Base-by-base conservation (phyloP, 2,329 filamentous ascomycete genomes). In the Amylocarpus encephaloides region DNA sequence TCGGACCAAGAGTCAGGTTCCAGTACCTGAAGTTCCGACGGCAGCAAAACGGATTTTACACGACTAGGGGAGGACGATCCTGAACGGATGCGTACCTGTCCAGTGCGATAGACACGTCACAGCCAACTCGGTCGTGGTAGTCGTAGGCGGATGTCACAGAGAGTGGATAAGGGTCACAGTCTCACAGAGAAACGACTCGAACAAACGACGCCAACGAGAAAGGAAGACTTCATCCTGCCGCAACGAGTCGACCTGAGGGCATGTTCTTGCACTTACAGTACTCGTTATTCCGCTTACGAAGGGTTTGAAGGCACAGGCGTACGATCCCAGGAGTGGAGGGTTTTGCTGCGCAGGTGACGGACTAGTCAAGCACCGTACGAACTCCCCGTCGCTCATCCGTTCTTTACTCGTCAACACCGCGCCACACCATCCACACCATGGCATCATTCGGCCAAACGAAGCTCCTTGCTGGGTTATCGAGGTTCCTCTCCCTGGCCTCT, bases 311-410 rank as follows among this genome's bases (percentile, higher is more conserved):
- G 43, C 34, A 46, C 16, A 33, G n/a, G n/a, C n/a, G n/a, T n/a
- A n/a, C n/a, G n/a, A n/a, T n/a, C n/a, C n/a, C n/a, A n/a, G 43
- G 32, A 19, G 26, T 41, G 26, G 35, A 50, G 50, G 49, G 49
- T 44, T 58, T 46, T 60, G 53, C 46, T 56, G 55, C 50, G 55
- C 58, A 60, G 53, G 55, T 60, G 58, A 60, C 56, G 44, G 45
- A 35, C 46, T 53, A 35, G 46, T 43, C 22, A 19, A 52, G 36
- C 35, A 46, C 32, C 19, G 33, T 36, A n/a, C 15, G 22, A 18
- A 32, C 15, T 36, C 16, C 30, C 18, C 36, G 6, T 34, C 32
- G n/a, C 32, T 9, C 34, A 16, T 13, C 34, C 12, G 34, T 36
- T 16, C 34, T 16, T 36, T 36, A n/a, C 15, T 5, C 12, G 34